phyloP scores from a whole-genome alignment of 139 green algal genomes.

The Chlorella sp. region DNA sequence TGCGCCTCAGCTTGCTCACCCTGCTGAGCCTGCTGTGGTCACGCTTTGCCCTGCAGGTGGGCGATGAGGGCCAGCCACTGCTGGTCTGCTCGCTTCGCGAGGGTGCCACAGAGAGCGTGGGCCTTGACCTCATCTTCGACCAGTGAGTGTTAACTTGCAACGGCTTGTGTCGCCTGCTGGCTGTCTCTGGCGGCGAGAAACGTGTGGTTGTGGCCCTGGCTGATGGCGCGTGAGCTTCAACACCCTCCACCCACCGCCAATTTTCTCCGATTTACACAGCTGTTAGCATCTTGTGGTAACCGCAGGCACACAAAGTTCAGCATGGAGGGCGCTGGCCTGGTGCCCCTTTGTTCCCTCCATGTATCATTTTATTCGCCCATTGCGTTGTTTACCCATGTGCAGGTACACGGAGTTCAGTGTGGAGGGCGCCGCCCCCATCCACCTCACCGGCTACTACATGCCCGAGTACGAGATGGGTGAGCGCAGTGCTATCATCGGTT shows the following conservation, averaged over 20 bases:
- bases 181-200: background rate
- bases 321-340: no score
- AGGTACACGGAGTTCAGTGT: slow-evolving; percentile 85
- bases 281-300: no score
- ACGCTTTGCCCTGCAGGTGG: slow-evolving; percentile 15
- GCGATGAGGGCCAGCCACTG: slow-evolving; percentile 56
- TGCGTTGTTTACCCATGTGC: no score
- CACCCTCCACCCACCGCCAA: no score
- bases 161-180: background rate
- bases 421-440: slow-evolving; percentile 59
- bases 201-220: no score
- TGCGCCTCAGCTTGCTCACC: no score
- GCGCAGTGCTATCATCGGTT: background rate
- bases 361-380: no score
- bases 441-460: slow-evolving; percentile 87
- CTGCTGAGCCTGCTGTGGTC: no score
- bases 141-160: background rate
- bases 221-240: no score
- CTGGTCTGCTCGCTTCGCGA: slow-evolving; percentile 70
- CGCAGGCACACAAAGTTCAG: no score
- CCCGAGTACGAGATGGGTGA: slow-evolving; percentile 55
- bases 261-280: no score
- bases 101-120: slow-evolving; percentile 61
- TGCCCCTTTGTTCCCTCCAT: no score
- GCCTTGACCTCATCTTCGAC: slow-evolving; percentile 81